Evolutionary conservation across 2,329 filamentous ascomycete species (phyloP), one percentile per base, ranked within the genome.

Genomic region (Talaromyces albobiverticillius): DNA sequence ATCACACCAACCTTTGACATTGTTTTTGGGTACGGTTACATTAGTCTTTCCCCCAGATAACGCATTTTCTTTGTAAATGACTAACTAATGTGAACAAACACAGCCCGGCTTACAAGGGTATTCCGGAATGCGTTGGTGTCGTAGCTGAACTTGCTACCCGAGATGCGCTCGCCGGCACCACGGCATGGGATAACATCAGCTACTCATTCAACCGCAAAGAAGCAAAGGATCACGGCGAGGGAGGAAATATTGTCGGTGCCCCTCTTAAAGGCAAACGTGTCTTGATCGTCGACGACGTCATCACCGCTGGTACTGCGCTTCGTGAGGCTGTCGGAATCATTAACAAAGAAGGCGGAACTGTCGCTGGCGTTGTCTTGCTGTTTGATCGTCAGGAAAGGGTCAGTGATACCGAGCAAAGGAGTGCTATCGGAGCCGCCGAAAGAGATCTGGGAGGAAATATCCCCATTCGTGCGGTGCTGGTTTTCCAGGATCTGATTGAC

Each of bases 161-260:
- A 10, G 85, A 90, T 59, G 61, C 66, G 3, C 63, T 70, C 22
- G 62, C 67, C 9, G 58, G 65, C 9, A 76, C 82, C 16, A 73
- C 76, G 48, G 82, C 79, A 58, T 94, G 88, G 73, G 83, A 83
- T 53, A 74, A 80, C 41, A 79, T 89, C 54, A 89, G 86, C 67
- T 97, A 96, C 76, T 87, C 86, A 31, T 97, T 95, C 76, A 95
- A 97, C 76, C 85, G 94, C 67, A 97, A 97, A 76, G 94, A 97
- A 76, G 89, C 87, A 65, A 97, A 97, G 79, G 89, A 90, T 67
- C 93, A 97, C 71, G 93, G 94, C 42, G 94, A 99, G 75, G 93
- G 93, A 31, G 93, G 94, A 42, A 88, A 84, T 69, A 95, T 97
- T 65, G 92, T 97, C 13, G 94, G 94, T 10, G 89, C 90, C 26